Evolutionary conservation across 2,329 filamentous ascomycete species (phyloP), one percentile per base, ranked within the genome.

Genomic region (Ciborinia camelliae): DNA sequence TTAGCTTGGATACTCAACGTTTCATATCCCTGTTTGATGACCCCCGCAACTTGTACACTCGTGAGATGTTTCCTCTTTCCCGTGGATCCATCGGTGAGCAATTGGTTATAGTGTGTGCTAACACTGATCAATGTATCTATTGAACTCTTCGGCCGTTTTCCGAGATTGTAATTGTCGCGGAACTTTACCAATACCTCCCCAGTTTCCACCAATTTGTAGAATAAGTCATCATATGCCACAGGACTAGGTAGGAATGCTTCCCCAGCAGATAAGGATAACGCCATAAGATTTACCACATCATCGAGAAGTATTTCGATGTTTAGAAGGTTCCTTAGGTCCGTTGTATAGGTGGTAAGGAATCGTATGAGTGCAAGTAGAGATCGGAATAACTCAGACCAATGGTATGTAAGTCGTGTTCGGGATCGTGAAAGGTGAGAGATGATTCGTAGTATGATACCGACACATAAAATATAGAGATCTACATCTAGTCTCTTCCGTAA

Each of bases 11-110:
- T 96, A 68, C 90, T 94, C 72, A 99, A 78, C 43, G 93, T 97
- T 77, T 98, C 94, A 74, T 98, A 98, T 0, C 95, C 95, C 76
- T 96, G 90, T 79, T 96, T 96, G 77, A 99, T 98, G 35, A 97
- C 90, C 69, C 90, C 89, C 50, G 89, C 89, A 47, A 99, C 92
- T 75, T 97, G 90, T 58, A 86, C 82, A 45, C 90, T 92, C 65
- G 91, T 96, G 66, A 97, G 79, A 70, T 90, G 86, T 72, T 86
- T 90, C 70, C 77, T 82, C 67, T 77, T 78, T 48, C 71, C 76
- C 64, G 80, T 81, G 18, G 79, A 79, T 9, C 81, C 80, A 41
- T 84, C 83, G 2, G 87, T 84, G 23, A 99, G 84, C 61, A 98
- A 81, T 65, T 90, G 84, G 73, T 95, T 90, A 78, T 98, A 99